These are phyloP conservation scores for Flueggea neowawraea DNA, from an alignment of 441 rosid genomes.

Conservation along the genomic window DNA sequence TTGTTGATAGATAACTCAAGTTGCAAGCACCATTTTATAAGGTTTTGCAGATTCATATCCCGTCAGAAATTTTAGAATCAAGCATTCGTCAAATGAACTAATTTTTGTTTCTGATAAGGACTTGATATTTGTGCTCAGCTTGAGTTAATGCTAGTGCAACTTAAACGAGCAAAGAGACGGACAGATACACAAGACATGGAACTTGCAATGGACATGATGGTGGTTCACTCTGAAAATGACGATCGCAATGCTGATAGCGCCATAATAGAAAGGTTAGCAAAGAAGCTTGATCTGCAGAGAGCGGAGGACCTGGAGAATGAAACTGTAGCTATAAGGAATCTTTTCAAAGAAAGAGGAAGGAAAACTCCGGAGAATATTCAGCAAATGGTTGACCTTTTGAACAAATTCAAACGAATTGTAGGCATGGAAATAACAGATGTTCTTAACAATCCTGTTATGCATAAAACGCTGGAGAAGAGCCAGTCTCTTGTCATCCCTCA, in stretches of 20 bases:
- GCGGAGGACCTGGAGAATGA: conserved; percentile 55
- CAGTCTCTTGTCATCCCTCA: conserved; percentile 52
- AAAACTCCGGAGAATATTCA: conserved; percentile 40
- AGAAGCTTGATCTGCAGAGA: conserved; percentile 56
- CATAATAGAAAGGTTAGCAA: conserved; percentile 64
- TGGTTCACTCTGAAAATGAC: conserved; percentile 54
- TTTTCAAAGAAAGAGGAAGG: conserved; percentile 32
- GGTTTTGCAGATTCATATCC: too few relatives aligned
- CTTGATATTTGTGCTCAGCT: conserved; percentile 31
- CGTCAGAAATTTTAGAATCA: not conserved
- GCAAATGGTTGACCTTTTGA: conserved; percentile 53
- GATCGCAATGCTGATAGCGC: conserved; percentile 61
- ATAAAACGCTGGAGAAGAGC: conserved; percentile 31
- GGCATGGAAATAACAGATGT: conserved; percentile 48
- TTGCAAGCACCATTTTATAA: too few relatives aligned
- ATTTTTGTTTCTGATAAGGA: not conserved
- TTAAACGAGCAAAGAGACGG: conserved; percentile 53
- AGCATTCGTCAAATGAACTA: too few relatives aligned
- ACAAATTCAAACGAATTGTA: conserved; percentile 51
- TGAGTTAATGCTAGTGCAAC: conserved; percentile 47
- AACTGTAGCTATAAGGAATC: conserved; percentile 44
- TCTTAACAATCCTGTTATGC: conserved; percentile 26
- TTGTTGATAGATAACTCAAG: too few relatives aligned
- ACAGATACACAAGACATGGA: conserved; percentile 85
- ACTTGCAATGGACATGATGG: conserved; percentile 84